phyloP scores from a whole-genome alignment of 176 grass and related monocot genomes.

The Dactylis glomerata region DNA sequence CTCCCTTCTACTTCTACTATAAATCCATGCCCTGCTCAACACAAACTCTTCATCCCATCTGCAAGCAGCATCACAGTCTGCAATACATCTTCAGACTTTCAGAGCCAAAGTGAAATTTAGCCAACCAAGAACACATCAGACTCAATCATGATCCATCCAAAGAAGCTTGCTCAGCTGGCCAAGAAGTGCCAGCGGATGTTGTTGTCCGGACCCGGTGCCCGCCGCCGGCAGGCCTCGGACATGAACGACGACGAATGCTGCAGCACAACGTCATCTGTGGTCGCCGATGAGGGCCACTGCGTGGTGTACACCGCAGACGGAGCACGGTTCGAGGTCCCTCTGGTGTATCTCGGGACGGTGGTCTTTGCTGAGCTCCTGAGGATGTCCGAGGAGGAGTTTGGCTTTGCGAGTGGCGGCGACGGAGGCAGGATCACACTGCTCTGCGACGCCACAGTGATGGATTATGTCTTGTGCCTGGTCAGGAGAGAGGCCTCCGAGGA shows the following conservation, averaged over 20 bases:
- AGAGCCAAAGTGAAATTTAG: not conserved
- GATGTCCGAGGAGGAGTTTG: constrained; percentile 3
- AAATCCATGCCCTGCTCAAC: not conserved
- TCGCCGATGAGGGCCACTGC: constrained; percentile 7
- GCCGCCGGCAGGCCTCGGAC: not conserved
- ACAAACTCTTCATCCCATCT: not conserved
- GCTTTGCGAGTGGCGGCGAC: not conserved
- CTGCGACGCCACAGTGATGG: constrained; percentile 35
- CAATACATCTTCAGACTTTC: not conserved
- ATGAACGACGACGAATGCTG: not conserved
- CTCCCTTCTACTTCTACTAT: not conserved
- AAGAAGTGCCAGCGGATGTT: constrained; percentile 45
- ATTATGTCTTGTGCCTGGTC: constrained; percentile 47
- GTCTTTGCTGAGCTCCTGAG: constrained; percentile 24
- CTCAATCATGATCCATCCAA: constrained; percentile 29
- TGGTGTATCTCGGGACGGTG: not conserved
- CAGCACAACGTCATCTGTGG: not conserved
- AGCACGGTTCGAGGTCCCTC: not conserved
- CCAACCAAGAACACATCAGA: not conserved
- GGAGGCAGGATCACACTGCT: constrained; percentile 17
- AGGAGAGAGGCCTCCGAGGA: constrained; percentile 22
- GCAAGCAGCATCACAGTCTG: not conserved
- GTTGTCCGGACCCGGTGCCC: not conserved
- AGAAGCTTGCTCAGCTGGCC: constrained; percentile 36
- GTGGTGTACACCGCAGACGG: not conserved